These are phyloP conservation scores for Eucalyptus pumila DNA, from an alignment of 345 rosid genomes.

Conservation along the genomic window DNA sequence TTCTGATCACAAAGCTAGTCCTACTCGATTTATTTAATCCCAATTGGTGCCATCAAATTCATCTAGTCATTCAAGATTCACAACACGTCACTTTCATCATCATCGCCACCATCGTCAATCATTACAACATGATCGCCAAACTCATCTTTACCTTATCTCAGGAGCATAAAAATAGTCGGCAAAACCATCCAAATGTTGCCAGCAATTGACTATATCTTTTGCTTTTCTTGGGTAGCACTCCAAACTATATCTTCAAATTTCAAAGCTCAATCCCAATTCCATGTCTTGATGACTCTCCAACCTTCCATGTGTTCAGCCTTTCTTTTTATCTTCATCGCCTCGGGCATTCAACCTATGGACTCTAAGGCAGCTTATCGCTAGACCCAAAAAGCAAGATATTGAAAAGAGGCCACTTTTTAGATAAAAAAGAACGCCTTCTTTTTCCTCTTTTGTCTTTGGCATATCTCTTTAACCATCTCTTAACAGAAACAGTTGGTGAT, in stretches of 20 bases:
- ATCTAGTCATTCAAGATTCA: not conserved
- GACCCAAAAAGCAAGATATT: not conserved
- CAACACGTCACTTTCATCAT: not conserved
- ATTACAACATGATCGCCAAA: not conserved
- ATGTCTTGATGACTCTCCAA: not conserved
- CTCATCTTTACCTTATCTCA: not conserved
- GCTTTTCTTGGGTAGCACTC: not conserved
- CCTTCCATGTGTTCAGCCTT: not conserved
- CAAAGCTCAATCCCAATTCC: not conserved
- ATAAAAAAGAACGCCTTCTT: not conserved
- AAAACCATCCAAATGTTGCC: not conserved
- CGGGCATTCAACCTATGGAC: not conserved
- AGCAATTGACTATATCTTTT: not conserved
- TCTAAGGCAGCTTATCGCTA: not conserved
- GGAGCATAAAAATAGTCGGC: not conserved
- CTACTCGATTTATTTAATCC: not conserved
- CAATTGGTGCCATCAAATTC: not conserved
- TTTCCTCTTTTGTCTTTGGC: not conserved
- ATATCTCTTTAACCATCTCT: not conserved
- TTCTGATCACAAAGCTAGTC: not conserved
- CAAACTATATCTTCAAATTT: not conserved
- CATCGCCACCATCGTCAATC: not conserved
- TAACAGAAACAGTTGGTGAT: constrained; percentile 8
- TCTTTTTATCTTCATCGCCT: constrained; percentile 1
- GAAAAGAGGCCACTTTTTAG: not conserved